Evolutionary conservation across 345 rosid species (phyloP).

Genomic region (Zanthoxylum bungeanum): DNA sequence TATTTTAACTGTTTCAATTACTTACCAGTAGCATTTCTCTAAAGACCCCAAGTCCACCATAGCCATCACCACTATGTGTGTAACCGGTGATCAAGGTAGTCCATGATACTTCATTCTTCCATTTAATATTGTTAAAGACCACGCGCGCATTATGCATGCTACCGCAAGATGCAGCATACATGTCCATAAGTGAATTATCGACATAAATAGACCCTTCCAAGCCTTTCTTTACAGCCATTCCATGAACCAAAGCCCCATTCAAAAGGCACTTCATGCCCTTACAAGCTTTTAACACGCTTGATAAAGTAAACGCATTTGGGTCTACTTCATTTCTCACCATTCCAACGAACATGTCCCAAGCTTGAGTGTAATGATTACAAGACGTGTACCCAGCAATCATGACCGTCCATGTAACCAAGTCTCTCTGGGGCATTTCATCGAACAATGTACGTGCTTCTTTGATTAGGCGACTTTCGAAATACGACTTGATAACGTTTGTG

Average conservation of each 20-base stretch:
- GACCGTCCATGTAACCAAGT: constrained; percentile 71
- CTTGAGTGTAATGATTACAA: constrained; percentile 29
- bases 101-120: constrained; percentile 72
- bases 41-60: constrained; percentile 56
- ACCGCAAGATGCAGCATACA: constrained; percentile 62
- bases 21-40: constrained; percentile 66
- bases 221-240: constrained; percentile 59
- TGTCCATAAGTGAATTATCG: constrained; percentile 66
- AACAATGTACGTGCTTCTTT: constrained; percentile 54
- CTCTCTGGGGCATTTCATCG: constrained; percentile 70
- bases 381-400: constrained; percentile 64
- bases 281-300: constrained; percentile 72
- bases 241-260: constrained; percentile 62
- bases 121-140: constrained; percentile 48
- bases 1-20: not conserved
- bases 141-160: constrained; percentile 60
- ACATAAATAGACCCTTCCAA: constrained; percentile 58
- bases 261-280: constrained; percentile 51
- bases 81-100: constrained; percentile 79
- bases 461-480: constrained; percentile 42
- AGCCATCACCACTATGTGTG: constrained; percentile 71
- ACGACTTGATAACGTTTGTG: constrained; percentile 57
- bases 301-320: constrained; percentile 66
- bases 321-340: constrained; percentile 43
- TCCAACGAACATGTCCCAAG: constrained; percentile 62